Evolutionary conservation across 768 basidiomycete genomes (phyloP).

Genomic region (Mycena vulgaris): DNA sequence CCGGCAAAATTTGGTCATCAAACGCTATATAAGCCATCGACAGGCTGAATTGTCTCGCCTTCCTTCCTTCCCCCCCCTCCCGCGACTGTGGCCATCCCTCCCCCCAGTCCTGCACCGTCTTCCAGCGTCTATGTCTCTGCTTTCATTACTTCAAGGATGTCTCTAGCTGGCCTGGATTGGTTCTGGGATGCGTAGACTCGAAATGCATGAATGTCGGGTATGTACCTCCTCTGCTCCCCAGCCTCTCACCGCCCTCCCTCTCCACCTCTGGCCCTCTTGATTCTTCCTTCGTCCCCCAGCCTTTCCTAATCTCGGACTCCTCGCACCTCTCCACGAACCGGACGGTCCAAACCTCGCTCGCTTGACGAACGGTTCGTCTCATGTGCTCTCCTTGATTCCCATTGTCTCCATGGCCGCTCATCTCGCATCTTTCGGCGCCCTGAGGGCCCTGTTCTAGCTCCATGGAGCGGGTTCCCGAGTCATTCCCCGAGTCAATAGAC

Average conservation of each 20-base stretch:
- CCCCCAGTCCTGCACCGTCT: neutral
- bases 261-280: too few species aligned
- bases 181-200: too few species aligned
- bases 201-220: too few species aligned
- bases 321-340: slow-evolving; percentile 2
- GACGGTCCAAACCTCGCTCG: slow-evolving; percentile 2
- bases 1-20: neutral
- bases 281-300: too few species aligned
- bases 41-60: slow-evolving; percentile 2
- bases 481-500: slow-evolving; percentile 31
- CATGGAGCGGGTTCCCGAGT: slow-evolving; percentile 34
- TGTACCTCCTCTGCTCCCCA: too few species aligned
- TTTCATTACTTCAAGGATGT: neutral
- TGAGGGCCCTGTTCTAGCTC: too few species aligned
- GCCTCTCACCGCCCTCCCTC: too few species aligned
- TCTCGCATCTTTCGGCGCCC: slow-evolving; percentile 13
- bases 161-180: too few species aligned
- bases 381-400: neutral
- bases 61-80: neutral
- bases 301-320: too few species aligned
- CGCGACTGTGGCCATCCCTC: neutral
- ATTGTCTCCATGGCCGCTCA: neutral
- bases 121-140: neutral
- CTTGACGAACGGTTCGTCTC: slow-evolving; percentile 26
- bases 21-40: slow-evolving; percentile 17